phyloP scores from a whole-genome alignment of 371 early-diverging fungal genomes.

The Actinomortierella ambigua region DNA sequence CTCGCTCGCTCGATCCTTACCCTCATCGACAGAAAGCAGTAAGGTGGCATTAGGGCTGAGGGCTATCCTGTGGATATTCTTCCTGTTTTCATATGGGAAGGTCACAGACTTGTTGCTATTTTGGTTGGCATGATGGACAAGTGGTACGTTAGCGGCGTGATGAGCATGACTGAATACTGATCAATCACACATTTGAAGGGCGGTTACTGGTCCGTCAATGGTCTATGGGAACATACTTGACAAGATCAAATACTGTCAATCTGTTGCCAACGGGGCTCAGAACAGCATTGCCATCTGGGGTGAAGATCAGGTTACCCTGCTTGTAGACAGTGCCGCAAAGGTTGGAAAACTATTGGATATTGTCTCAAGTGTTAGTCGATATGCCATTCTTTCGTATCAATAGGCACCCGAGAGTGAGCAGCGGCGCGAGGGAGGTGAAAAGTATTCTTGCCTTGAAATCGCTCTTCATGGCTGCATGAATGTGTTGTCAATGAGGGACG shows the following conservation, averaged over 20 bases:
- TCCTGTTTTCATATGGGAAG: constrained; percentile 91
- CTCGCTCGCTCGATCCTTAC: constrained; percentile 46
- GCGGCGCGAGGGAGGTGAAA: no score
- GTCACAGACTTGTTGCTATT: constrained; percentile 88
- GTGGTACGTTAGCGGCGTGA: background rate
- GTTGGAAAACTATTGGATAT: constrained; percentile 76
- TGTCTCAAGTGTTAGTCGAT: background rate
- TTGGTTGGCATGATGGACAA: background rate
- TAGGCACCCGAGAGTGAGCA: no score
- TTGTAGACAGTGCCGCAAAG: constrained; percentile 96
- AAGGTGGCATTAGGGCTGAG: constrained; percentile 89
- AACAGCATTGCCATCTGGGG: constrained; percentile 94
- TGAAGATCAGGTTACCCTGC: constrained; percentile 92
- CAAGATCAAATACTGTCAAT: constrained; percentile 93
- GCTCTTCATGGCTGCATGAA: constrained; percentile 27
- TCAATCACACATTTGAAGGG: background rate
- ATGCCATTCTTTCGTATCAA: no score
- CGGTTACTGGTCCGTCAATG: background rate
- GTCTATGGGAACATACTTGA: constrained; percentile 65
- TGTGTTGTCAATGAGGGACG: background rate
- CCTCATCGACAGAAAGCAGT: constrained; percentile 90
- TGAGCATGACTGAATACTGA: constrained; percentile 6
- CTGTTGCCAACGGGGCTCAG: constrained; percentile 97
- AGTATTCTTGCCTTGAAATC: constrained; percentile 40
- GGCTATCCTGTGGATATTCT: constrained; percentile 87